Evolutionary conservation across 208 protist species (phyloP), one percentile per base, ranked within the genome.

Genomic region (Leptomonas seymouri): DNA sequence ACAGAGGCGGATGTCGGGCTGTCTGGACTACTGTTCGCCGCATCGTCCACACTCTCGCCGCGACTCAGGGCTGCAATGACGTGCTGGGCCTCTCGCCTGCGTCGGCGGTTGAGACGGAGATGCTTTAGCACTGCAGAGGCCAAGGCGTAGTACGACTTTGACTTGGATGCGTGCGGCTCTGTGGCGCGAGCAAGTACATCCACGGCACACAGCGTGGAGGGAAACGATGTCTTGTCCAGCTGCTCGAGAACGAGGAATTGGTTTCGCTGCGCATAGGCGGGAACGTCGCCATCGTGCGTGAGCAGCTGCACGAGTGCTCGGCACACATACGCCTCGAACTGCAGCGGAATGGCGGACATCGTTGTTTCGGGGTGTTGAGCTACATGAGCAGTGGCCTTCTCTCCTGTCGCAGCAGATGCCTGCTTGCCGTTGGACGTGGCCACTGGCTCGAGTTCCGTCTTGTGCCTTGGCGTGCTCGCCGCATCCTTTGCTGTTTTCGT

Each of bases 41-140:
- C 54, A 36, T 18, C 50, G 50, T 25, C 42, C 31, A 15, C 25
- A 8, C 42, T 48, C 28, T 60, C 58, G 58, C 36, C 57, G 41
- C 50, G 78, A 45, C 69, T 54, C 30, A 59, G 59, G 12, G 66
- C 53, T 45, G 21, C 41, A 12, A 71, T 27, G 36, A 30, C 34
- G 30, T 60, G 42, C 45, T 73, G 66, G 15, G 58, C 58, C 36
- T 65, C 69, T n/a, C 63, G 73, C 14, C 54, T 30, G 12, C 59
- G 42, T 14, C 72, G 70, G 28, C 76, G 59, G 53, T 65, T 79
- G 18, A 72, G 71, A 1, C 78, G 78, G 44, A 94, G 72, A 16
- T 72, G n/a, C 60, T 91, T 90, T 36, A 93, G 54, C 51, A 87
- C 80, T 1, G 86, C 89, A 7, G 74, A 89, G 21, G 89, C 89